These are phyloP conservation scores for Luffa acutangula DNA, from an alignment of 306 rosid genomes.

Conservation along the genomic window DNA sequence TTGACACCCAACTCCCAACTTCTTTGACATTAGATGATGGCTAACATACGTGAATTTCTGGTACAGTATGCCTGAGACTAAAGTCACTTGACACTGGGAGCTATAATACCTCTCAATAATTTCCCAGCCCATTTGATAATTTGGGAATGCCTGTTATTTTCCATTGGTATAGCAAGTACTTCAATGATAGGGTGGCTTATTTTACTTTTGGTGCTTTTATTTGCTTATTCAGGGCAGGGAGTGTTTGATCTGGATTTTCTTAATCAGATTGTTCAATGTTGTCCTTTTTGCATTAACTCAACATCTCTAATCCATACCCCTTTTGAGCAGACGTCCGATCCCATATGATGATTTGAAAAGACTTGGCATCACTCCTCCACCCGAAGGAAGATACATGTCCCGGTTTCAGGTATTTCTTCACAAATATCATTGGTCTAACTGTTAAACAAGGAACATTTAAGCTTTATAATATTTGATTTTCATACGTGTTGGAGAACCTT, in stretches of 20 bases:
- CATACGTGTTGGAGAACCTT: not conserved
- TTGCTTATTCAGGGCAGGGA: not conserved
- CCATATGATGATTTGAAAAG: conserved; percentile 64
- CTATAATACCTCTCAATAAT: not conserved
- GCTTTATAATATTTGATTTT: not conserved
- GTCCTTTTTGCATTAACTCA: not conserved
- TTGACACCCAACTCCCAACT: not conserved
- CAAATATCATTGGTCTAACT: not conserved
- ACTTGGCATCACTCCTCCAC: conserved; percentile 87
- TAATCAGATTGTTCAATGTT: not conserved
- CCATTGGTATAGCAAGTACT: not conserved
- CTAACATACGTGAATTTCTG: not conserved
- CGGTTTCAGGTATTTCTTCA: conserved; percentile 51
- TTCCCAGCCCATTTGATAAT: not conserved
- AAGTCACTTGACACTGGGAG: not conserved
- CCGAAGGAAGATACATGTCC: conserved; percentile 81
- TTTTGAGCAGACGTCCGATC: conserved; percentile 52
- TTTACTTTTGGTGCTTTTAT: not conserved
- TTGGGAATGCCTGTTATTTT: not conserved
- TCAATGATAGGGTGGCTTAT: not conserved
- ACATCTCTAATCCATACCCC: not conserved
- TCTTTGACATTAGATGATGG: not conserved
- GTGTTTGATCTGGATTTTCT: not conserved
- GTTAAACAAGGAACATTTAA: not conserved
- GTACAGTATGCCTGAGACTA: not conserved